phyloP scores from a whole-genome alignment of 805 yeast genomes.

The Teunomyces funiuensis region DNA sequence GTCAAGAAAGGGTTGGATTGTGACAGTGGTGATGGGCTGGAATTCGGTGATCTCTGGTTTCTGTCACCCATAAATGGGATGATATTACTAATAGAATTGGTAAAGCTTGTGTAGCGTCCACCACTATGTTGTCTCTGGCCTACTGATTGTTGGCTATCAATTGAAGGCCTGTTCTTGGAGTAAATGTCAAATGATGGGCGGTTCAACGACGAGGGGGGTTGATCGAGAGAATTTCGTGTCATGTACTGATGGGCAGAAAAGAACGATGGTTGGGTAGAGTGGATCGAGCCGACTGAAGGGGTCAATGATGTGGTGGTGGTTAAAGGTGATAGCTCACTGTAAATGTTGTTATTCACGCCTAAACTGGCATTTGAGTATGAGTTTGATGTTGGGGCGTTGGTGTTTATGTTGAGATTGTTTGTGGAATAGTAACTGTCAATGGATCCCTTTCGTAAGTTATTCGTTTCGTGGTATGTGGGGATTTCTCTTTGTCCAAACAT shows the following conservation, averaged over 20 bases:
- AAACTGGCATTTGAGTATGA: conserved; percentile 11
- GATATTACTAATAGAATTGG: conserved; percentile 38
- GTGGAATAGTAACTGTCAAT: conserved; percentile 18
- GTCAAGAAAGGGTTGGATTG: conserved; percentile 1
- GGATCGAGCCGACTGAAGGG: conserved; percentile 40
- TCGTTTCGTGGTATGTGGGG: neutral
- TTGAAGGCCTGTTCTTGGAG: conserved; percentile 26
- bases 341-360: conserved; percentile 6
- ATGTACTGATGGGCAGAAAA: conserved; percentile 44
- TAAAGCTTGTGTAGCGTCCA: conserved; percentile 33
- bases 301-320: conserved; percentile 45
- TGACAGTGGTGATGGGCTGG: conserved; percentile 17
- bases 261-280: conserved; percentile 43
- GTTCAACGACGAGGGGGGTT: conserved; percentile 25
- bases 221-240: conserved; percentile 38
- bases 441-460: conserved; percentile 10
- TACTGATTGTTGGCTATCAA: conserved; percentile 29
- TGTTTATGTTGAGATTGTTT: conserved; percentile 3
- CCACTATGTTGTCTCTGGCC: conserved; percentile 13
- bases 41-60: conserved; percentile 20
- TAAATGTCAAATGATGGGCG: conserved; percentile 37
- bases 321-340: conserved; percentile 38
- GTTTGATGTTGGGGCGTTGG: conserved; percentile 5
- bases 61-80: conserved; percentile 43
- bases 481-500: neutral